Base-by-base conservation (phyloP, 163 green algal genomes). In the Chlamydomonas reinhardtii region DNA sequence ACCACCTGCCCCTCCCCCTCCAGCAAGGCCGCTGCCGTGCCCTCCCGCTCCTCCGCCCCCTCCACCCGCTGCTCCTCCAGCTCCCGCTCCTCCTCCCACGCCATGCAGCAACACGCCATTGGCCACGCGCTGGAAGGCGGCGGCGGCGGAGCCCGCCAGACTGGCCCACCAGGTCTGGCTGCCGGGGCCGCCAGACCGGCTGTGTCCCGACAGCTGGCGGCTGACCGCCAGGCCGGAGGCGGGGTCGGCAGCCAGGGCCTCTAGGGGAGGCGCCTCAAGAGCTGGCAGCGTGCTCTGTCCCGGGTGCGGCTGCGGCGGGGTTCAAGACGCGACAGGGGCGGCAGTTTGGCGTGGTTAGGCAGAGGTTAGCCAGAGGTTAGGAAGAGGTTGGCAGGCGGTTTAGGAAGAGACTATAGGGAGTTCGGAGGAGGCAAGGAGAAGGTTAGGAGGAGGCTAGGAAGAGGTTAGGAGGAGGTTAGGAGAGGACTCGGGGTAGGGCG, bases 101-200 rank as follows among this genome's bases (percentile, higher is more conserved):
- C 64, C 76, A 5, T 52, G 39, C 70, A 14, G 35, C 34, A 84
- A 31, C 48, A 27, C 43, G 35, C 77, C 66, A 25, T 84, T 84
- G 6, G 77, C 43, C 19, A 84, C 48, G 20, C 29, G 22, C 34
- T 88, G 78, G 74, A 91, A 88, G 24, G 84, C 78, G 2, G 84
- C 73, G 1, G 88, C 84, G 6, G 73, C 74, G 22, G 68, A 71
- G 17, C 59, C 84, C 0, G 89, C 88, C 39, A 91, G 78, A 9
- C 27, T 59, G 37, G 70, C 66, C 88, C 88, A 91, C 48, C 72
- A 61, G 11, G 66, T 31, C 31, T 70, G 65, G 31, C 66, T 70
- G 48, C 17, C 66, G 35, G 59, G 34, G 61, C 3, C 34, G 65
- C 17, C 65, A 32, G 37, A 37, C 5, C 25, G 25, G 29, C 62